Evolutionary conservation across 257 asterid species (phyloP), one percentile per base, ranked within the genome.

Genomic region (Hygrophila difformis): DNA sequence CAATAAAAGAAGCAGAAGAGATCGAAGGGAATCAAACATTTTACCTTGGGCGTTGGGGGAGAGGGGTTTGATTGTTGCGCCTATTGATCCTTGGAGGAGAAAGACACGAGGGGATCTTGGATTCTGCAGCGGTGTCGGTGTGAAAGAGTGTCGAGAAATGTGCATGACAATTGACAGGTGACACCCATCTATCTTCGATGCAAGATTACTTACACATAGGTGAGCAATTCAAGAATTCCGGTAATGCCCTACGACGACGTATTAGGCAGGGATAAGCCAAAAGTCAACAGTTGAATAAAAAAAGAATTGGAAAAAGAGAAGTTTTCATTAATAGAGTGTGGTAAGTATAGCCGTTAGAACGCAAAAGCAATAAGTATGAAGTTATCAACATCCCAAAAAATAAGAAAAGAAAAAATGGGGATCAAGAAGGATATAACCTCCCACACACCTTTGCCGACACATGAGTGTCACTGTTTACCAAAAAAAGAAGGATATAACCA

Each of bases 161-260:
- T 28, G 65, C 53, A 37, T 33, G 37, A n/a, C n/a, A n/a, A n/a
- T n/a, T n/a, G n/a, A n/a, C n/a, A n/a, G n/a, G n/a, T n/a, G n/a
- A 33, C 37, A 9, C 37, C 37, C 37, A 33, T 6, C 37, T 33
- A 33, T 5, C 7, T 26, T 33, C 29, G 29, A 24, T 24, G n/a
- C n/a, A n/a, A n/a, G n/a, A n/a, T 26, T 26, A 54, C 39, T 12
- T 3, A 38, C 18, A 20, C 65, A 15, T 51, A 16, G 58, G 38
- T 14, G 33, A 8, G 60, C 38, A 56, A n/a, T 54, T 49, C 59
- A 18, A 23, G 55, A 43, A 51, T 35, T 31, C 17, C 39, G 48
- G 56, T 34, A 13, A n/a, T n/a, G n/a, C n/a, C 12, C 24, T 49
- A 73, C 77, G 72, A 56, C 74, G 56, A 23, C 77, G 74, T 40